These are phyloP conservation scores for Mayamaea pseudoterrestris DNA, from an alignment of 108 stramenopile species.

Conservation along the genomic window DNA sequence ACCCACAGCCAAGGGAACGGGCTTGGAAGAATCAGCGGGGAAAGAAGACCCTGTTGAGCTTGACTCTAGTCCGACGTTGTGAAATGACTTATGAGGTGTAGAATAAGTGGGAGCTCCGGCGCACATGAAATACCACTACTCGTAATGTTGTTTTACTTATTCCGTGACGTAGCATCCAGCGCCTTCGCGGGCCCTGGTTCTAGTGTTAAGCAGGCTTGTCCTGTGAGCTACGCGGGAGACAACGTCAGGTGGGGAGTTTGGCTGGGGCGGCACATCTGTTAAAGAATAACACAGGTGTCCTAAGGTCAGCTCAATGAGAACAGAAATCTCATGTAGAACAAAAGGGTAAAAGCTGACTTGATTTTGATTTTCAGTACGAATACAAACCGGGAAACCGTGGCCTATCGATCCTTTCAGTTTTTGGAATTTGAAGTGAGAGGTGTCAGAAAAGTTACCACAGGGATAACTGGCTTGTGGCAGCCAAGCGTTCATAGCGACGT, in stretches of 20 bases:
- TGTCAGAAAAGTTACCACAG: slow-evolving; percentile 99
- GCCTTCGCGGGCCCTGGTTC: slow-evolving; percentile 73
- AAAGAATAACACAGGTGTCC: slow-evolving; percentile 79
- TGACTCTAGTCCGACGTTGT: slow-evolving; percentile 97
- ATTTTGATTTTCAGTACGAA: slow-evolving; percentile 95
- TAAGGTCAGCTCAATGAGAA: slow-evolving; percentile 95
- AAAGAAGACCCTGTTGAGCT: slow-evolving; percentile 98
- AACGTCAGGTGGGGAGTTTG: slow-evolving; percentile 92
- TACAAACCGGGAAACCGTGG: slow-evolving; percentile 93
- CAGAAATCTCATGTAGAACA: slow-evolving; percentile 88
- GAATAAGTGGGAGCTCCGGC: slow-evolving; percentile 92
- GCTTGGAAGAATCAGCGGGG: slow-evolving; percentile 83
- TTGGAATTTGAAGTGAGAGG: slow-evolving; percentile 93
- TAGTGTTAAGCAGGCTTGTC: slow-evolving; percentile 41
- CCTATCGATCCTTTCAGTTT: slow-evolving; percentile 95
- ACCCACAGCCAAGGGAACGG: slow-evolving; percentile 94
- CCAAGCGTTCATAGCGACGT: slow-evolving; percentile 80
- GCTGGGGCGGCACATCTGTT: slow-evolving; percentile 94
- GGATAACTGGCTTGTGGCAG: slow-evolving; percentile 97
- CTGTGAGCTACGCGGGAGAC: slow-evolving; percentile 80
- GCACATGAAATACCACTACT: slow-evolving; percentile 94
- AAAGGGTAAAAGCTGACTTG: slow-evolving; percentile 93
- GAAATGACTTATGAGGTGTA: slow-evolving; percentile 96
- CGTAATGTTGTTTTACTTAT: slow-evolving; percentile 96
- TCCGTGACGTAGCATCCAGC: slow-evolving; percentile 79